Base-by-base conservation (phyloP, 208 protist genomes). In the Trypanosoma vivax region DNA sequence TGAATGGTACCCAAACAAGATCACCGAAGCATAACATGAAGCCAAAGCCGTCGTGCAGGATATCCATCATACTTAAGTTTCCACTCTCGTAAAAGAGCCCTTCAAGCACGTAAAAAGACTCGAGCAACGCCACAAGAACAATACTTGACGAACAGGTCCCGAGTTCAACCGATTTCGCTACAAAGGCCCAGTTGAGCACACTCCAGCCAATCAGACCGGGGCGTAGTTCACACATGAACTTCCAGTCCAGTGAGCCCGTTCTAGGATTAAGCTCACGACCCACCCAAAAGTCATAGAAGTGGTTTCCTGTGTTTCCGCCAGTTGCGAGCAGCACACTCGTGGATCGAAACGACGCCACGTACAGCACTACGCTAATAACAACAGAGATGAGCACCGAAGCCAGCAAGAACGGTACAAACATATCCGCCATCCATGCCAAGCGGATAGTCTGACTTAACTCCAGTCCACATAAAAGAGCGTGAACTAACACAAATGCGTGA, bases 21-120 rank as follows among this genome's bases (percentile, higher is more conserved):
- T 98, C 94, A 33, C 97, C 96, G 47, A 95, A 99, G 69, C 81
- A 88, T 16, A 98, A 74, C 87, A 97, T 97, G 50, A 94, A 99
- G 23, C 97, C 97, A 52, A 97, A 97, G 34, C 96, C 88, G 45
- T 99, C 97, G 23, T 74, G 64, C 29, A 94, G 91, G 42, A 98
- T 98, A 75, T 99, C 97, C 78, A 98, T 96, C 66, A 97, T 98
- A n/a, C 86, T 90, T 24, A 98, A 57, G 35, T 94, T 92, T 39
- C 83, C 85, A 30, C 37, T 81, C 79, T 99, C 96, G 30, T 91
- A 50, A 31, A 90, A 72, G 21, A 97, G 93, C 11, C 82, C 92
- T 37, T 99, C 96, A 27, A 94, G 58, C 13, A 98, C 84, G 67
- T 99, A 99, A 45, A 90, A 60, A 21, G 69, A 72, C 42, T 98